These are phyloP conservation scores for Colletotrichum noveboracense DNA, from an alignment of 2,329 filamentous ascomycete genomes.

Conservation along the genomic window DNA sequence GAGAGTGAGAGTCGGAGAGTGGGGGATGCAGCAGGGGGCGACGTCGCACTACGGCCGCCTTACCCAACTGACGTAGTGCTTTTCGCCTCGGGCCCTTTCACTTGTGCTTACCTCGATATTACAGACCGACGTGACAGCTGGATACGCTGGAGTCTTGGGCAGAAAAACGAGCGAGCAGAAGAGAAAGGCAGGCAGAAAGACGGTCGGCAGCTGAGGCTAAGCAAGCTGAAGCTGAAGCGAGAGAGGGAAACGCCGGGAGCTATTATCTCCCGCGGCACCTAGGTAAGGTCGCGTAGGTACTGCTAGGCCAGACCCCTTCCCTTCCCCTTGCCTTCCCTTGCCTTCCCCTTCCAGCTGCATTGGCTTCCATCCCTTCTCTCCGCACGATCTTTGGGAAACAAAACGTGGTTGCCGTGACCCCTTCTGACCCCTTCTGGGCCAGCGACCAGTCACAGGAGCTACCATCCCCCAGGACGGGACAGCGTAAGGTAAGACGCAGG, in stretches of 20 bases:
- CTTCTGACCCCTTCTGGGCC: slow-evolving; percentile 3
- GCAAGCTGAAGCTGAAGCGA: neutral
- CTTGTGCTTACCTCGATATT: neutral
- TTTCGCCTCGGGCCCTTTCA: neutral
- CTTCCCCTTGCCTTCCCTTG: neutral
- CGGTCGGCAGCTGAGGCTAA: neutral
- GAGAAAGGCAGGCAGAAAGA: neutral
- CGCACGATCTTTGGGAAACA: neutral
- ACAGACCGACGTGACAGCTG: neutral
- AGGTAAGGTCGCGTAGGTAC: neutral
- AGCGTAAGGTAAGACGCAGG: neutral
- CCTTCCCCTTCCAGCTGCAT: neutral
- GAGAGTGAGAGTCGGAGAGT: slow-evolving; percentile 11
- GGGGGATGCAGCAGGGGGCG: slow-evolving; percentile 7
- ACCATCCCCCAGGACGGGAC: neutral
- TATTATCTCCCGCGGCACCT: neutral
- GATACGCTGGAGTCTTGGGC: neutral
- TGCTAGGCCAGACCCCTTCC: neutral
- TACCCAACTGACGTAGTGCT: slow-evolving; percentile 12
- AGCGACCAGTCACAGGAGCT: neutral
- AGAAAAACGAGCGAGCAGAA: neutral
- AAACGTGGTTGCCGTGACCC: neutral
- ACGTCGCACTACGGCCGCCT: slow-evolving; percentile 3
- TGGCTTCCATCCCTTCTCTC: neutral
- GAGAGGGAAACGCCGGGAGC: neutral